phyloP scores from a whole-genome alignment of 495 filamentous ascomycete species.

The Bombardia bombarda region DNA sequence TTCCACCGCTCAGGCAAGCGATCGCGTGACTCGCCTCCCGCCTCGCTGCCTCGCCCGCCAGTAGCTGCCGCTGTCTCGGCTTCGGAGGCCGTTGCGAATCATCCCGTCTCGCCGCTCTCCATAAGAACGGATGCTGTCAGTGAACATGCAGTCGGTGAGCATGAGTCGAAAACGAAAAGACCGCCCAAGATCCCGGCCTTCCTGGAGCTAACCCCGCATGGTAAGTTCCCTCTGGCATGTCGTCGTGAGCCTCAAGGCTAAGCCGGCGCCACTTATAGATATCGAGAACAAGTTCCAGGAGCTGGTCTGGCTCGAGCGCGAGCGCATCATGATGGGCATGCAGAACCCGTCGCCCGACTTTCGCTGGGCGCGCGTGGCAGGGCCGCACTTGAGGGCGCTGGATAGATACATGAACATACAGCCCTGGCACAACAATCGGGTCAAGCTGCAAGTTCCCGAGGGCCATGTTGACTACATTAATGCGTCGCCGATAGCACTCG shows the following conservation, averaged over 20 bases:
- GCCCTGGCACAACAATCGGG: slow-evolving; percentile 76
- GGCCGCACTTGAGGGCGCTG: slow-evolving; percentile 40
- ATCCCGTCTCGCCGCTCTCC: slow-evolving; percentile 19
- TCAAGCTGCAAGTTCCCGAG: slow-evolving; percentile 74
- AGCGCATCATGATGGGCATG: slow-evolving; percentile 39
- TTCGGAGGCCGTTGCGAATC: slow-evolving; percentile 15
- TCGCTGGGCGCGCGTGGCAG: slow-evolving; percentile 49
- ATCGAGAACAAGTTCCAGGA: slow-evolving; percentile 50
- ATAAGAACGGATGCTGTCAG: slow-evolving; percentile 8
- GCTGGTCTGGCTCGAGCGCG: slow-evolving; percentile 54
- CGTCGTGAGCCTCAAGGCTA: not conserved
- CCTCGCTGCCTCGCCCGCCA: slow-evolving; percentile 22
- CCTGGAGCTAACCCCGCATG: slow-evolving; percentile 25
- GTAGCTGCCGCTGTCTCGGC: slow-evolving; percentile 14
- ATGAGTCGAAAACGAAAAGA: slow-evolving; percentile 1
- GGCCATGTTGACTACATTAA: slow-evolving; percentile 91
- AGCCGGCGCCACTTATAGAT: slow-evolving; percentile 19
- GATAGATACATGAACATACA: slow-evolving; percentile 84
- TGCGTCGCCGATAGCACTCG: slow-evolving; percentile 75
- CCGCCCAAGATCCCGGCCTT: slow-evolving; percentile 35
- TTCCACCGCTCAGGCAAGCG: slow-evolving; percentile 31
- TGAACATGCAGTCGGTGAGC: slow-evolving; percentile 6
- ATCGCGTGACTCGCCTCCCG: slow-evolving; percentile 31
- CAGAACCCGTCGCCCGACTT: slow-evolving; percentile 37
- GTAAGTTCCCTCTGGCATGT: slow-evolving; percentile 8